Base-by-base conservation (phyloP, 257 asterid genomes). In the Schizonepeta tenuifolia region DNA sequence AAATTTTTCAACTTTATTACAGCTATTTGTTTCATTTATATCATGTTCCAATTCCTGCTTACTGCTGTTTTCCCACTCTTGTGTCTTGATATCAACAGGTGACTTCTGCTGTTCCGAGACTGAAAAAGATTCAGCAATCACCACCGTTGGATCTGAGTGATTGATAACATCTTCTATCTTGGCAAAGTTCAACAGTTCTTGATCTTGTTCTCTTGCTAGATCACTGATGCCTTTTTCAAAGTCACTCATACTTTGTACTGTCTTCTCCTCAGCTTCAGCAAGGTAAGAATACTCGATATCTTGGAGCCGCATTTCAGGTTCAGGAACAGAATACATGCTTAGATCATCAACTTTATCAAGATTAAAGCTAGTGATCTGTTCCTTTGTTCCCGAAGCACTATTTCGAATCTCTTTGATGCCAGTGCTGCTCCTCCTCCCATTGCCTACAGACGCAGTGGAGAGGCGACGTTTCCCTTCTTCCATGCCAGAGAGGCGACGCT, bases 201-300 rank as follows among this genome's bases (percentile, higher is more conserved):
- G 80, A 24, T 75, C 70, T 12, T 10, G 5, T 40, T 77, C 78
- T 54, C 26, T 40, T 28, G 26, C 55, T 47, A 43, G 64, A 80
- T 41, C 61, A 49, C 71, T 77, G 33, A 58, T 26, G 44, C 59
- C 62, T 58, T 69, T 50, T 21, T 71, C 86, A 10, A 66, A 44
- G 35, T 73, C 41, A 28, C 73, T 70, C 54, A 14, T 59, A 17
- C 35, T 65, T 36, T 65, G 64, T 35, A 63, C 57, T 4, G 35
- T 67, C 55, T 73, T 71, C 67, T 84, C 85, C 76, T 81, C 89
- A 69, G 41, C 80, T 73, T 75, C 80, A 41, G 62, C 36, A 43
- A 73, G 22, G 62, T 28, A 50, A 36, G 81, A 35, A 26, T 44
- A 65, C 46, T 75, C 83, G 7, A 65, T 70, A 67, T 81, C 82